Conservation (phyloP, 495 filamentous ascomycete genomes). For the Penicillium bovifimosum region DNA sequence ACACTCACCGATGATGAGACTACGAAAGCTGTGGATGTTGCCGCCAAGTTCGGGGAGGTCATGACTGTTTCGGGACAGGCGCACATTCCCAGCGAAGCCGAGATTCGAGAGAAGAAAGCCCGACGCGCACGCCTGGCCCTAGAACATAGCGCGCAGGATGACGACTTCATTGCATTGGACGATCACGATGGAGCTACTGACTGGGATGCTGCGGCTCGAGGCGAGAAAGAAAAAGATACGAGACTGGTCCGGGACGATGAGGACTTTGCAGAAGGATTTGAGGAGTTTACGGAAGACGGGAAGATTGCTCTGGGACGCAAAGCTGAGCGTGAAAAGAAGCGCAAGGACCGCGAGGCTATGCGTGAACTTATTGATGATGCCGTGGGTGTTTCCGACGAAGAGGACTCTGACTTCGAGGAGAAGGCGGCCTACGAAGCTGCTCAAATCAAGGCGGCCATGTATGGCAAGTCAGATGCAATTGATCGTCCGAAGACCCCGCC, state of each 20-base stretch:
- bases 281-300: slow-evolving; percentile 85
- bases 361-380: slow-evolving; percentile 79
- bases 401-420: slow-evolving; percentile 76
- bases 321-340: slow-evolving; percentile 70
- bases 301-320: slow-evolving; percentile 70
- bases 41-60: slow-evolving; percentile 56
- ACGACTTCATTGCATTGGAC: slow-evolving; percentile 76
- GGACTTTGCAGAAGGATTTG: slow-evolving; percentile 91
- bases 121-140: slow-evolving; percentile 74
- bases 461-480: slow-evolving; percentile 42
- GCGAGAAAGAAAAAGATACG: slow-evolving; percentile 51
- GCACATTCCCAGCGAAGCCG: slow-evolving; percentile 73
- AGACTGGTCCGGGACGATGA: slow-evolving; percentile 84
- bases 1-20: slow-evolving; percentile 47
- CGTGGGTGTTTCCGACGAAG: slow-evolving; percentile 56
- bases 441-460: slow-evolving; percentile 77
- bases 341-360: slow-evolving; percentile 67
- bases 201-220: slow-evolving; percentile 35
- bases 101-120: slow-evolving; percentile 89
- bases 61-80: slow-evolving; percentile 33
- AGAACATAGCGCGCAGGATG: slow-evolving; percentile 61
- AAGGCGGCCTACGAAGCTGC: slow-evolving; percentile 82
- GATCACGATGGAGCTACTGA: slow-evolving; percentile 42
- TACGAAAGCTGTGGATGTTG: slow-evolving; percentile 60
- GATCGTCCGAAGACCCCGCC: slow-evolving; percentile 50